Percentiles rank a stretch among this genome's conserved stretches.
These are phyloP conservation scores for Heracleum sosnowskyi DNA, from an alignment of 129 eudicot genomes.

Conservation along the genomic window DNA sequence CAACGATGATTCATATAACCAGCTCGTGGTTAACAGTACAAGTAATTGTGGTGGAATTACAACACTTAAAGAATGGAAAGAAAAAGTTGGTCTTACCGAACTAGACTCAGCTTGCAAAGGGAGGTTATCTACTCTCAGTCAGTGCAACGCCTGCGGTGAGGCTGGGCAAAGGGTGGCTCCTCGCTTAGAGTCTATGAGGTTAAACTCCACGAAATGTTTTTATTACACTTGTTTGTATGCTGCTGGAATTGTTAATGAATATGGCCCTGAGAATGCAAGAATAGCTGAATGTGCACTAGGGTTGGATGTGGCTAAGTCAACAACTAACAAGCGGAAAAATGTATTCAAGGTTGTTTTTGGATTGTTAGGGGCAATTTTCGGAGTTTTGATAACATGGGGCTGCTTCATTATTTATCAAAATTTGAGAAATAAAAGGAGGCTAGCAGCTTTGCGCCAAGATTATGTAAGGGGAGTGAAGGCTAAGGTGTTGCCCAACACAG, in stretches of 20 bases:
- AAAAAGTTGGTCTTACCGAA: conserved; percentile 18
- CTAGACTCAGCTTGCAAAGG: conserved; percentile 44
- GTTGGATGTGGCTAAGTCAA: conserved; percentile 23
- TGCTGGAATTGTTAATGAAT: conserved; percentile 50
- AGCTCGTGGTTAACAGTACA: conserved; percentile 29
- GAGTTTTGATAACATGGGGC: conserved; percentile 22
- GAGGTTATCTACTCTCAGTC: conserved; percentile 27
- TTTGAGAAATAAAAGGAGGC: conserved; percentile 24
- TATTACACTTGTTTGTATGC: conserved; percentile 51
- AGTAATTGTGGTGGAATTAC: conserved; percentile 43
- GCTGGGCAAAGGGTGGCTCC: conserved; percentile 44
- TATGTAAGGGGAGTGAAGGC: conserved; percentile 37
- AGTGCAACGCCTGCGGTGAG: conserved; percentile 47
- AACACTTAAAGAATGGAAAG: conserved; percentile 36
- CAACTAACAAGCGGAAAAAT: not conserved
- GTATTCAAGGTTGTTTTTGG: conserved; percentile 28
- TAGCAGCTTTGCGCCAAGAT: conserved; percentile 26
- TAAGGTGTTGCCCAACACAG: conserved; percentile 48
- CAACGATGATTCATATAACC: conserved; percentile 17
- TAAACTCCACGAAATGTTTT: conserved; percentile 55
- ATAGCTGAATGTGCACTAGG: conserved; percentile 50
- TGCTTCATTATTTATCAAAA: conserved; percentile 18
- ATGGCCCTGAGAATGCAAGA: conserved; percentile 45
- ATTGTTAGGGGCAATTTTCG: conserved; percentile 33
- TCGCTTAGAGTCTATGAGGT: conserved; percentile 27